Percentiles rank a stretch among this genome's conserved stretches.
Evolutionary conservation across 2,329 filamentous ascomycete species (phyloP).

Genomic region (Didymella sp.): DNA sequence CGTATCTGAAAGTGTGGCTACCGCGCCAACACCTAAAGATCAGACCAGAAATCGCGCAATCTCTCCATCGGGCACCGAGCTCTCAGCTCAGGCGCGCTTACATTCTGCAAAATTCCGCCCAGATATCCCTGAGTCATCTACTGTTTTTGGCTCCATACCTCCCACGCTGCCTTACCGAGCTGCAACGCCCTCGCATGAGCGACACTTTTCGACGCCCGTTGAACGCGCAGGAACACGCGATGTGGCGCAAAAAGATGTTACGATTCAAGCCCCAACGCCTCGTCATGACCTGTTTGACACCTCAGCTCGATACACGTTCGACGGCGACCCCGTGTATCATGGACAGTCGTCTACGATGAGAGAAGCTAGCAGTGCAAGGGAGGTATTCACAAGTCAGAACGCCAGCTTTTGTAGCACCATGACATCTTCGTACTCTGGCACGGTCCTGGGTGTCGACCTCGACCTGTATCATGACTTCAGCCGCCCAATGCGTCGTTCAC

Average conservation of each 20-base stretch:
- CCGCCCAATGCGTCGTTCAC: slow-evolving; percentile 24
- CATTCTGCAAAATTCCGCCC: slow-evolving; percentile 8
- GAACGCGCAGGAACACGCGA: slow-evolving; percentile 33
- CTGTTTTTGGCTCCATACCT: slow-evolving; percentile 10
- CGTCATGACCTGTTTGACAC: slow-evolving; percentile 29
- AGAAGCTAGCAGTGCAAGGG: slow-evolving; percentile 25
- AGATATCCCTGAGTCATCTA: slow-evolving; percentile 5
- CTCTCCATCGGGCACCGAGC: not conserved
- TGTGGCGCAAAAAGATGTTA: slow-evolving; percentile 23
- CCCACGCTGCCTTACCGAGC: slow-evolving; percentile 20
- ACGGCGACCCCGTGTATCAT: slow-evolving; percentile 32
- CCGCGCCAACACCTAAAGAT: slow-evolving; percentile 6
- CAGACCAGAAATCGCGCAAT: slow-evolving; percentile 25
- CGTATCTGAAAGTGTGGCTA: slow-evolving; percentile 5
- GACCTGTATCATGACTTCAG: slow-evolving; percentile 38
- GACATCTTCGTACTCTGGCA: slow-evolving; percentile 46
- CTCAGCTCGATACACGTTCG: slow-evolving; percentile 31
- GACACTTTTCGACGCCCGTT: slow-evolving; percentile 25
- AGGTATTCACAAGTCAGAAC: slow-evolving; percentile 31
- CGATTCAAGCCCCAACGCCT: slow-evolving; percentile 20
- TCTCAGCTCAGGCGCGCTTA: slow-evolving; percentile 19
- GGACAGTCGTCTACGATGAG: slow-evolving; percentile 28
- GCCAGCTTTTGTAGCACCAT: slow-evolving; percentile 45
- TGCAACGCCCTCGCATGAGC: slow-evolving; percentile 26
- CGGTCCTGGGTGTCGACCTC: slow-evolving; percentile 46